Conservation (phyloP, 495 filamentous ascomycete genomes). For the Diplogelasinospora grovesii region DNA sequence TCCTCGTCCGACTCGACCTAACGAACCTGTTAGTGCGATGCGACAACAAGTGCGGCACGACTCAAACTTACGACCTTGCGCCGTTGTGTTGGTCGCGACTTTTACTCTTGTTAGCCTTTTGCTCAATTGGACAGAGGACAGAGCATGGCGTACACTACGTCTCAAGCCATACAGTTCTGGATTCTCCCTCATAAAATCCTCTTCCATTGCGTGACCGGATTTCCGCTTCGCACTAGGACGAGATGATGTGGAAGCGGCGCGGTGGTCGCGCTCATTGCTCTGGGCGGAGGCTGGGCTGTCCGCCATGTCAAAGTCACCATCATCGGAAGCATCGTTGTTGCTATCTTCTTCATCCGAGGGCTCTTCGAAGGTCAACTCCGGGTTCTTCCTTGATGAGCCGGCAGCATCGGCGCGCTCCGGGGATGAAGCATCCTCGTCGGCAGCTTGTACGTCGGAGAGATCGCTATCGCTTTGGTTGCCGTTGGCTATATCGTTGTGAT, state of each 20-base stretch:
- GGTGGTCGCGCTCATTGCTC: slow-evolving; percentile 44
- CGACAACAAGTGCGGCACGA: not conserved
- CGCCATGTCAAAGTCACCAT: slow-evolving; percentile 71
- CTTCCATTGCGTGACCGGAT: slow-evolving; percentile 53
- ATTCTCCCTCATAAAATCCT: slow-evolving; percentile 80
- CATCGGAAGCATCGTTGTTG: slow-evolving; percentile 66
- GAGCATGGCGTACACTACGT: slow-evolving; percentile 63
- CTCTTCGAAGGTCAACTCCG: slow-evolving; percentile 34
- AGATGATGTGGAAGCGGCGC: slow-evolving; percentile 61
- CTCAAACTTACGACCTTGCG: slow-evolving; percentile 41
- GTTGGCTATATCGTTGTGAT: slow-evolving; percentile 22
- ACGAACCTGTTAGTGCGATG: slow-evolving; percentile 18
- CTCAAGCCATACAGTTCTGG: slow-evolving; percentile 94
- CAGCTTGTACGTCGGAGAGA: slow-evolving; percentile 39
- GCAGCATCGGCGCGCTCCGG: slow-evolving; percentile 47
- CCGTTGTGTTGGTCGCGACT: slow-evolving; percentile 48
- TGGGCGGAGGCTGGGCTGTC: slow-evolving; percentile 51
- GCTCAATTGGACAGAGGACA: not conserved
- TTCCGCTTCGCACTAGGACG: slow-evolving; percentile 69
- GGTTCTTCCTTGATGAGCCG: slow-evolving; percentile 64
- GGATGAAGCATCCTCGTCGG: slow-evolving; percentile 17
- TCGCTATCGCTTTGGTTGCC: slow-evolving; percentile 39
- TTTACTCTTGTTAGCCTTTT: slow-evolving; percentile 28
- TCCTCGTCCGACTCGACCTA: slow-evolving; percentile 71
- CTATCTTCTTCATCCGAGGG: slow-evolving; percentile 43